These are phyloP conservation scores for Penicillium sp. DNA, from an alignment of 2,329 filamentous ascomycete species.

Conservation along the genomic window DNA sequence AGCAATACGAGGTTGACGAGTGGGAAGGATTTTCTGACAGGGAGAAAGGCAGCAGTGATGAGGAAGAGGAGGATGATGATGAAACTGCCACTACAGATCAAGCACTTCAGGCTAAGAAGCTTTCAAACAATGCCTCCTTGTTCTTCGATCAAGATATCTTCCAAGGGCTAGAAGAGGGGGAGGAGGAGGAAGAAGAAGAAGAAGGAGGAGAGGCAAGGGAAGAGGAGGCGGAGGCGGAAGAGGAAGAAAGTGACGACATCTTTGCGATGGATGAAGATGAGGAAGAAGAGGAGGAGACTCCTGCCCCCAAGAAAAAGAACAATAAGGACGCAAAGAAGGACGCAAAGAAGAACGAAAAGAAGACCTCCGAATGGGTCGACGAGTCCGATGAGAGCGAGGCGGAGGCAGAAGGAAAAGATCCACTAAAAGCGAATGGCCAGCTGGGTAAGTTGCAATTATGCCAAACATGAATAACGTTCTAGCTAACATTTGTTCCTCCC, in stretches of 20 bases:
- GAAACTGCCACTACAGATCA: constrained; percentile 29
- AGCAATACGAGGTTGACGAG: constrained; percentile 78
- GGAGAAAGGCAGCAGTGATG: constrained; percentile 58
- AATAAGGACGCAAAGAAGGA: constrained; percentile 23
- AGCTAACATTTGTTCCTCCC: constrained; percentile 18
- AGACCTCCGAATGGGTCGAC: constrained; percentile 21
- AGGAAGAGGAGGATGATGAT: constrained; percentile 52
- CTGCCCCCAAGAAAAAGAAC: constrained; percentile 21
- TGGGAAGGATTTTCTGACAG: constrained; percentile 82
- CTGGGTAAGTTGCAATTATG: constrained; percentile 38
- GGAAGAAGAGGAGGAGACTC: constrained; percentile 15
- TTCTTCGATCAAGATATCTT: constrained; percentile 98
- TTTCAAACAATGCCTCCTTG: constrained; percentile 80
- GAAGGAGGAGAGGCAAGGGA: constrained; percentile 29
- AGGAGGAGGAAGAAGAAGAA: constrained; percentile 55
- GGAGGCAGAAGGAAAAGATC: constrained; percentile 34
- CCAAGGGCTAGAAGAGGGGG: constrained; percentile 69
- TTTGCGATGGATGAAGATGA: constrained; percentile 36
- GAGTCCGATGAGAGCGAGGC: constrained; percentile 38
- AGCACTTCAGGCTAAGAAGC: constrained; percentile 42
- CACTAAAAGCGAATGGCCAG: constrained; percentile 42
- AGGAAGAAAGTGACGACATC: constrained; percentile 38
- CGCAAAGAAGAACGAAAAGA: constrained; percentile 19
- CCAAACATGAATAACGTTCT: constrained; percentile 16
- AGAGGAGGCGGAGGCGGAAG: constrained; percentile 29